These are phyloP conservation scores for Yamadazyma trypodendri DNA, from an alignment of 1,139 yeast species.

Conservation along the genomic window DNA sequence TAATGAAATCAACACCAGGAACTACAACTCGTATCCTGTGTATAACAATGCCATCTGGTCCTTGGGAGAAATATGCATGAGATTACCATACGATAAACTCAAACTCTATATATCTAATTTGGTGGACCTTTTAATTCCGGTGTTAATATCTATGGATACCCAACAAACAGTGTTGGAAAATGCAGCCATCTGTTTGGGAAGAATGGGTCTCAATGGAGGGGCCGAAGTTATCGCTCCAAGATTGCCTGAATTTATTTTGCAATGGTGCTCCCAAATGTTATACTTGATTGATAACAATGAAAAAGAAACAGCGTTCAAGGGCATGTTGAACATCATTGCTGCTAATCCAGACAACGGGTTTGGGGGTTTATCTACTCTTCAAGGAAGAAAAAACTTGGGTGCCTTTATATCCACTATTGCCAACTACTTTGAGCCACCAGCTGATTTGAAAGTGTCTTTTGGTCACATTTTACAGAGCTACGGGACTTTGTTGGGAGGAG, in stretches of 20 bases:
- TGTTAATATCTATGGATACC: conserved; percentile 57
- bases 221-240: conserved; percentile 55
- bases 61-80: conserved; percentile 78
- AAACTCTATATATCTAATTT: conserved; percentile 60
- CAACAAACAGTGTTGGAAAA: conserved; percentile 75
- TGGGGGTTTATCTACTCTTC: conserved; percentile 45
- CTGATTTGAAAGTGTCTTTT: conserved; percentile 43
- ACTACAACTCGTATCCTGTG: conserved; percentile 56
- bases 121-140: conserved; percentile 61
- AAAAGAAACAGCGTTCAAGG: conserved; percentile 75
- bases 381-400: conserved; percentile 49
- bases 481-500: conserved; percentile 48
- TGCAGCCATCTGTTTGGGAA: conserved; percentile 90
- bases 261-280: conserved; percentile 69
- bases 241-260: conserved; percentile 52
- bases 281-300: conserved; percentile 73
- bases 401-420: conserved; percentile 66
- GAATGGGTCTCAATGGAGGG: conserved; percentile 71
- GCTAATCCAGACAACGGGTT: conserved; percentile 65
- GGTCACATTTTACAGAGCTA: conserved; percentile 46
- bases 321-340: conserved; percentile 67
- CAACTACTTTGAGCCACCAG: conserved; percentile 53
- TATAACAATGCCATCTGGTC: conserved; percentile 94
- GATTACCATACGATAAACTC: conserved; percentile 50
- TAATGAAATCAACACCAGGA: conserved; percentile 59